Percentiles rank a stretch among this genome's conserved stretches.
These are phyloP conservation scores for Trichoderma aggressivum DNA, from an alignment of 2,329 filamentous ascomycete species.

Conservation along the genomic window DNA sequence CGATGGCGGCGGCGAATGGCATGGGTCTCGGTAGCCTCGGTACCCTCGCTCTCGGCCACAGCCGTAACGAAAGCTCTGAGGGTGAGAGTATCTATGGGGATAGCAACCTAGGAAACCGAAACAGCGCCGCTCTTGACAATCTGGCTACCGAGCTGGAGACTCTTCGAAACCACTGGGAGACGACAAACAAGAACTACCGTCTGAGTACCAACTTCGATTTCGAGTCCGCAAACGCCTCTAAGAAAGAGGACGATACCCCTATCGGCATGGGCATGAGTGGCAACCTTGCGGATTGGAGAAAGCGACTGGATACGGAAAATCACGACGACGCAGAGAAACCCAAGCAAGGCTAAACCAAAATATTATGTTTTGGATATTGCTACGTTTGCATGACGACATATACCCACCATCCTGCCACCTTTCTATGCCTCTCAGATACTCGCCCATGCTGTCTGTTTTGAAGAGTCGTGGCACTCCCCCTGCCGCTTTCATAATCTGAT, in stretches of 20 bases:
- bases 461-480: background rate
- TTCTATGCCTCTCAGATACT: constrained; percentile 17
- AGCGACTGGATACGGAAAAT: constrained; percentile 61
- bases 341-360: constrained; percentile 26
- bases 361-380: constrained; percentile 25
- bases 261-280: constrained; percentile 57
- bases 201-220: constrained; percentile 88
- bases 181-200: constrained; percentile 91
- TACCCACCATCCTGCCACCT: constrained; percentile 32
- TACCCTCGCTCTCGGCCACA: constrained; percentile 36
- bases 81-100: constrained; percentile 61
- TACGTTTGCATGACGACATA: constrained; percentile 32
- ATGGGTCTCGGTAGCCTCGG: constrained; percentile 29
- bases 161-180: constrained; percentile 88
- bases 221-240: constrained; percentile 48
- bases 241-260: constrained; percentile 44
- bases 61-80: constrained; percentile 56
- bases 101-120: constrained; percentile 47
- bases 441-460: background rate
- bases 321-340: constrained; percentile 30
- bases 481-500: background rate
- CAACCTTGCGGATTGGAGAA: constrained; percentile 76
- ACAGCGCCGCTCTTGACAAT: constrained; percentile 75
- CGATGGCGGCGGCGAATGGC: constrained; percentile 35
- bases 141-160: constrained; percentile 90